Evolutionary conservation across 1,284 basidiomycete species (phyloP).

Genomic region (Ganoderma boninense): DNA sequence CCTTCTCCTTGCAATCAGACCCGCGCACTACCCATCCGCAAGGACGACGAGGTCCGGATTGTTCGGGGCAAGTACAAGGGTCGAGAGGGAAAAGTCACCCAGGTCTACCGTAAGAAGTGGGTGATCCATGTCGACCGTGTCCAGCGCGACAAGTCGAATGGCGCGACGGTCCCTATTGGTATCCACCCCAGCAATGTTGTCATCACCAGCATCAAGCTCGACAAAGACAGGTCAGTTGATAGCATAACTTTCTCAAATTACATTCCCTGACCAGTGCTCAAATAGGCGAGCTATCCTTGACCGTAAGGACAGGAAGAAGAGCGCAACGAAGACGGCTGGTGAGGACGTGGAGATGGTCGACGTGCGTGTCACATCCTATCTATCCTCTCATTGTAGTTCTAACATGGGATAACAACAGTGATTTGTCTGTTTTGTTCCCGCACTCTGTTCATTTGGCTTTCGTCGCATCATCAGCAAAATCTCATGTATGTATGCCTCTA

Average conservation of each 20-base stretch:
- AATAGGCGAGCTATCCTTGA: slow-evolving; percentile 81
- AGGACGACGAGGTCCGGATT: slow-evolving; percentile 98
- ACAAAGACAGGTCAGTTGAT: slow-evolving; percentile 78
- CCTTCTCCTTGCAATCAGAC: slow-evolving; percentile 53
- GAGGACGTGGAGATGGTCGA: slow-evolving; percentile 82
- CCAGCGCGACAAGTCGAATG: slow-evolving; percentile 97
- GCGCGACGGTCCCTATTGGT: slow-evolving; percentile 92
- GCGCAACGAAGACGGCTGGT: slow-evolving; percentile 43
- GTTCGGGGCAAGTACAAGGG: slow-evolving; percentile 98
- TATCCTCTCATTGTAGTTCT: slow-evolving; percentile 43
- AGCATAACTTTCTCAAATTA: not conserved
- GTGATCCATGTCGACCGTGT: slow-evolving; percentile 99
- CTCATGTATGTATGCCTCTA: slow-evolving; percentile 58
- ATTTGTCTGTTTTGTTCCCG: slow-evolving; percentile 29
- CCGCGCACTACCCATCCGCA: slow-evolving; percentile 95
- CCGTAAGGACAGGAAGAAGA: slow-evolving; percentile 81
- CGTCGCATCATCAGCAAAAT: slow-evolving; percentile 54
- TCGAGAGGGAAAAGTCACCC: slow-evolving; percentile 96
- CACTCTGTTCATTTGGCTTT: slow-evolving; percentile 40
- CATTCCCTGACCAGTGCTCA: not conserved
- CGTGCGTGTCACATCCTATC: slow-evolving; percentile 49
- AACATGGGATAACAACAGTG: slow-evolving; percentile 2
- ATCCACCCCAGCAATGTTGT: slow-evolving; percentile 98
- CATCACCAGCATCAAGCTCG: slow-evolving; percentile 90
- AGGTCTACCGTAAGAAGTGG: slow-evolving; percentile 99